Conservation (phyloP, 768 basidiomycete species). For the Leccinum obscurum region DNA sequence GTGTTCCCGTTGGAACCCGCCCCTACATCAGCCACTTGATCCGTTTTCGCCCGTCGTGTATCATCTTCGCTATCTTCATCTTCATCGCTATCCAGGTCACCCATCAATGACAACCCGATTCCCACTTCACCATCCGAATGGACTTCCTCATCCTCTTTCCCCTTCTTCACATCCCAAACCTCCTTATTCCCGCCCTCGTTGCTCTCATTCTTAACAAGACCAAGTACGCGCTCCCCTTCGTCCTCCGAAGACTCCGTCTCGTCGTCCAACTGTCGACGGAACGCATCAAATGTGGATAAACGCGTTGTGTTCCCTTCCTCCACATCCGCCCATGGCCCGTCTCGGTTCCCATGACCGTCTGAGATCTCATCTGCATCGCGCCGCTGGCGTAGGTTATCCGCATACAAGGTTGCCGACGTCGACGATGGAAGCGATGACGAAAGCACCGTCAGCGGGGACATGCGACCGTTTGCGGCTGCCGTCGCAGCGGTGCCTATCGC, state of each 20-base stretch:
- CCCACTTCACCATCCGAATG: constrained; percentile 62
- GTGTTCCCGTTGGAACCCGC: constrained; percentile 1
- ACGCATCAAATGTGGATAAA: constrained; percentile 29
- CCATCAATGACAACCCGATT: constrained; percentile 68
- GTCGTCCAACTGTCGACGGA: constrained; percentile 21
- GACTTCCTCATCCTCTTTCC: constrained; percentile 22
- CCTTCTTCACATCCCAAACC: neutral
- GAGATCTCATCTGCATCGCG: neutral
- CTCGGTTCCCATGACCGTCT: neutral
- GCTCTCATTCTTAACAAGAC: constrained; percentile 7
- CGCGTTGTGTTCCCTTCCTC: constrained; percentile 22
- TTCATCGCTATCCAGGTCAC: constrained; percentile 41
- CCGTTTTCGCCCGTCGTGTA: constrained; percentile 8
- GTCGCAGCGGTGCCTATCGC: constrained; percentile 9
- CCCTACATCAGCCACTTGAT: constrained; percentile 3
- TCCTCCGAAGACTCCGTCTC: constrained; percentile 10
- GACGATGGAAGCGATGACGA: constrained; percentile 13
- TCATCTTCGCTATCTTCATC: constrained; percentile 15
- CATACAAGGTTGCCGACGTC: neutral
- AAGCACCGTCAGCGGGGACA: constrained; percentile 16
- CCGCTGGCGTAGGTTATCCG: neutral
- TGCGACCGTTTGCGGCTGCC: constrained; percentile 16
- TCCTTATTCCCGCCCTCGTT: neutral
- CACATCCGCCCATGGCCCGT: constrained; percentile 3
- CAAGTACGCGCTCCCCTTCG: constrained; percentile 10